Conservation (phyloP, 179 eudicot genomes). For the Beta lomatogona region DNA sequence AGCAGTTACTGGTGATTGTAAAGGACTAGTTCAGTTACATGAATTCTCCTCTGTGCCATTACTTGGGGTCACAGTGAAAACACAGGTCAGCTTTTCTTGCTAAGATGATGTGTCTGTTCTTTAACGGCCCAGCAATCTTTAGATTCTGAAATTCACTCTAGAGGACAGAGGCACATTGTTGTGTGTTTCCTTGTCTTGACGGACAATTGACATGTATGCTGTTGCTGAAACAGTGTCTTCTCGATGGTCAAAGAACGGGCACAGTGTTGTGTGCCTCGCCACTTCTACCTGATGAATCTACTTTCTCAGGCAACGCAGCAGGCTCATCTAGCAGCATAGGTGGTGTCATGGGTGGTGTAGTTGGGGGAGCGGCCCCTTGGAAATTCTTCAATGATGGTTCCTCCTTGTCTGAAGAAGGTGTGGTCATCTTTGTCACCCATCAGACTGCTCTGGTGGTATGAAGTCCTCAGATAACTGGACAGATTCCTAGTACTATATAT, state of each 20-base stretch:
- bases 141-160: not conserved
- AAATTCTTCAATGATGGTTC: constrained; percentile 60
- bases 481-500: constrained; percentile 28
- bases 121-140: constrained; percentile 1
- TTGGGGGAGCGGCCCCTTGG: constrained; percentile 68
- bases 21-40: constrained; percentile 74
- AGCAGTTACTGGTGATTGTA: constrained; percentile 88
- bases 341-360: constrained; percentile 82
- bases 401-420: constrained; percentile 84
- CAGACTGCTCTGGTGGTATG: constrained; percentile 97
- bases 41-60: constrained; percentile 59
- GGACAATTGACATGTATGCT: constrained; percentile 10
- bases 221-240: constrained; percentile 65
- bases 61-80: constrained; percentile 60
- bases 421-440: constrained; percentile 84
- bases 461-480: constrained; percentile 38
- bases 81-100: constrained; percentile 46
- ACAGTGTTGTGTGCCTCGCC: constrained; percentile 85
- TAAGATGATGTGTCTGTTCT: constrained; percentile 3
- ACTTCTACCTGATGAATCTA: constrained; percentile 61
- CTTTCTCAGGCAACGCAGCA: constrained; percentile 48
- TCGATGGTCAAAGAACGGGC: constrained; percentile 79
- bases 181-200: not conserved
- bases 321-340: constrained; percentile 59
- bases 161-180: not conserved